A percentile compares a stretch with the other conserved stretches of the same genome.
Evolutionary conservation across 2,329 filamentous ascomycete genomes (phyloP).

Genomic region (Metarhizium robertsii): DNA sequence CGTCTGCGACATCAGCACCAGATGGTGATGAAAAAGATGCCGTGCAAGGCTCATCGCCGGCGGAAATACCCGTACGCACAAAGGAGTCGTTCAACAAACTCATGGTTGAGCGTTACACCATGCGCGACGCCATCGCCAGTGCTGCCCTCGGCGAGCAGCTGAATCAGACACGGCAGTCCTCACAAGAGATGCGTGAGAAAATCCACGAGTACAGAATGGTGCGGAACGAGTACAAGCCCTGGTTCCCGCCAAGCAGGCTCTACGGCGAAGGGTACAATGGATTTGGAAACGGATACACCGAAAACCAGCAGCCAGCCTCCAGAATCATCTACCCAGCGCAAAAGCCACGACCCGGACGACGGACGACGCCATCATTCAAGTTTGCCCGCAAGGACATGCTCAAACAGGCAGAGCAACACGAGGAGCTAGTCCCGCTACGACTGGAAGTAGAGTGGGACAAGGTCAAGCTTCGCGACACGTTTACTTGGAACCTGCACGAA

Average conservation of each 20-base stretch:
- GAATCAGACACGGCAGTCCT: conserved; percentile 44
- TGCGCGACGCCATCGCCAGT: conserved; percentile 44
- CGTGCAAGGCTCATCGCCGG: conserved; percentile 9
- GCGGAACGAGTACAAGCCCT: conserved; percentile 43
- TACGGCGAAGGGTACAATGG: conserved; percentile 76
- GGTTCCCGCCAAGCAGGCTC: conserved; percentile 46
- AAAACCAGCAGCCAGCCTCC: conserved; percentile 50
- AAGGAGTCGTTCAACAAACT: conserved; percentile 46
- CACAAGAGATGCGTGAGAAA: conserved; percentile 56
- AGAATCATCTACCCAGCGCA: conserved; percentile 71
- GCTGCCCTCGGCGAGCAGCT: conserved; percentile 42
- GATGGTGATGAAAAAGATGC: conserved; percentile 18
- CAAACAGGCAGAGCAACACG: conserved; percentile 79
- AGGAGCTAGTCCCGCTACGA: conserved; percentile 84
- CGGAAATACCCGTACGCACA: conserved; percentile 36
- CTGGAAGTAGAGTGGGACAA: conserved; percentile 94
- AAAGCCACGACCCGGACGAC: conserved; percentile 67
- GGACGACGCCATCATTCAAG: conserved; percentile 63
- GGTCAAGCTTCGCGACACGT: conserved; percentile 90
- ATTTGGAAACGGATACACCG: conserved; percentile 80
- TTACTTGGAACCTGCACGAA: conserved; percentile 97
- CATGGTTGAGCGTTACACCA: conserved; percentile 44
- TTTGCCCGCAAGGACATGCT: conserved; percentile 71
- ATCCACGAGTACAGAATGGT: conserved; percentile 60
- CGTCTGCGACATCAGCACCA: conserved; percentile 18